Evolutionary conservation across 1,139 yeast genomes (phyloP).

Genomic region (Nakaseomyces nivariensis): DNA sequence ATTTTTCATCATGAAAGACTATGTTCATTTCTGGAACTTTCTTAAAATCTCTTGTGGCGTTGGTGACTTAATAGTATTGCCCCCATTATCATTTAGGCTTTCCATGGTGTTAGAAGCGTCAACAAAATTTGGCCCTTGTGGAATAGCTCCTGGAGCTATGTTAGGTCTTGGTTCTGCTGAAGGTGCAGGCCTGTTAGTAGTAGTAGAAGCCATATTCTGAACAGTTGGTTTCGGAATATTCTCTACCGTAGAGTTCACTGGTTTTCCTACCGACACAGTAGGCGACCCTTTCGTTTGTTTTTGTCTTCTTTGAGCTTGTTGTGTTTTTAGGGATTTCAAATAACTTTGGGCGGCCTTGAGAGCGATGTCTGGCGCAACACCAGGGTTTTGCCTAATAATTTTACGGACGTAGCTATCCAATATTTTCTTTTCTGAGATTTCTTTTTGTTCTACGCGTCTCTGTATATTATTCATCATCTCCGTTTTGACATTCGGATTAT

Average conservation of each 20-base stretch:
- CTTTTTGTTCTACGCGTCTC: neutral
- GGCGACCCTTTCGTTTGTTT: neutral
- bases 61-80: conserved; percentile 20
- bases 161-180: neutral
- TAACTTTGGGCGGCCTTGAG: conserved; percentile 28
- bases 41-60: conserved; percentile 29
- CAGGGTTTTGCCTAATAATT: conserved; percentile 26
- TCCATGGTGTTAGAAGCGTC: neutral
- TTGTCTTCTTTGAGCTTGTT: conserved; percentile 8
- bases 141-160: neutral
- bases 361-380: conserved; percentile 25
- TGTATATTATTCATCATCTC: conserved; percentile 1
- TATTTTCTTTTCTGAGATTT: conserved; percentile 23
- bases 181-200: no score
- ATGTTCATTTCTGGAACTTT: conserved; percentile 22
- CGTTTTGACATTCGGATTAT: neutral
- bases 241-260: neutral
- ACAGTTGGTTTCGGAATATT: neutral
- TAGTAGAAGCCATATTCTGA: neutral
- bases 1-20: no score
- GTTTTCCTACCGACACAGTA: neutral
- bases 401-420: conserved; percentile 26
- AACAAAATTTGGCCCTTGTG: neutral
- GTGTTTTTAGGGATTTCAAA: conserved; percentile 10
- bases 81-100: neutral